Evolutionary conservation across 306 rosid species (phyloP).

Genomic region (Rubus parviflorus): DNA sequence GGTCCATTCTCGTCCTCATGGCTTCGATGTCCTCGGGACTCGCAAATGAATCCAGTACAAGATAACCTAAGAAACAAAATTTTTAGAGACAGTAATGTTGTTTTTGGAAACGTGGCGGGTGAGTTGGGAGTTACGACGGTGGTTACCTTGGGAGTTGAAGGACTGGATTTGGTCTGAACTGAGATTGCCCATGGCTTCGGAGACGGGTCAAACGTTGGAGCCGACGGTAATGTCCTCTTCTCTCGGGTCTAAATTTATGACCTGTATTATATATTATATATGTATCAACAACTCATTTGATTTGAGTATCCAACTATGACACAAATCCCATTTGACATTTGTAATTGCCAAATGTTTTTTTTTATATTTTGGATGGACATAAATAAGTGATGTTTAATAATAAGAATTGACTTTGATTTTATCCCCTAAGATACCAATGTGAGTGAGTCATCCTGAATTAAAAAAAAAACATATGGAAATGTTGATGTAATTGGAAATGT

Average conservation of each 20-base stretch:
- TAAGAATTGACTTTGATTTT: too few species aligned
- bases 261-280: too few species aligned
- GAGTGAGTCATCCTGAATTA: too few species aligned
- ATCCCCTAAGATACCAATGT: too few species aligned
- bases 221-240: background rate
- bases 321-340: too few species aligned
- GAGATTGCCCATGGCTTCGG: slow-evolving; percentile 50
- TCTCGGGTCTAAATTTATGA: background rate
- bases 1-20: slow-evolving; percentile 75
- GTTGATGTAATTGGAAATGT: too few species aligned
- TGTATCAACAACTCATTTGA: too few species aligned
- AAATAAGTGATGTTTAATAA: too few species aligned
- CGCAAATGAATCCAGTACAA: slow-evolving; percentile 77
- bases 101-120: background rate
- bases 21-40: slow-evolving; percentile 52
- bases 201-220: slow-evolving; percentile 6
- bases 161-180: slow-evolving; percentile 50
- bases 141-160: slow-evolving; percentile 68
- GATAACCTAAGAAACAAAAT: slow-evolving; percentile 46
- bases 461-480: too few species aligned
- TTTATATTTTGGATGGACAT: too few species aligned
- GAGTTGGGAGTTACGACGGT: background rate
- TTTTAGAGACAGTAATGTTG: background rate
- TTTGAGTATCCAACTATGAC: too few species aligned
- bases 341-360: too few species aligned